phyloP scores from a whole-genome alignment of 1,139 yeast species.

The Blastobotrys persicus region DNA sequence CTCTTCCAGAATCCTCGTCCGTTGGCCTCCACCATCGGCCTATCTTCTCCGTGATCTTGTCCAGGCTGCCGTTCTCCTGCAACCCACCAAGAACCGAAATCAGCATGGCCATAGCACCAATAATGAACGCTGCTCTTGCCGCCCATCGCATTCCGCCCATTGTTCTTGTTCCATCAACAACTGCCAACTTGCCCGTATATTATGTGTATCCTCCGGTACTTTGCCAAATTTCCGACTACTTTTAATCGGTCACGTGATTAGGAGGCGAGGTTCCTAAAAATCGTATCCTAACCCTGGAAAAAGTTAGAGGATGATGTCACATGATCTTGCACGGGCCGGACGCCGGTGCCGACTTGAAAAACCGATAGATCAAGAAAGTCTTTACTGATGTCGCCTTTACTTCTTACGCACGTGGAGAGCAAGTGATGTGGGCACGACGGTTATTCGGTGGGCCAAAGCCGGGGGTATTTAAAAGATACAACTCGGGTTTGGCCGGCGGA shows the following conservation, averaged over 20 bases:
- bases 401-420: no score
- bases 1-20: background rate
- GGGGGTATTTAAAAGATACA: background rate
- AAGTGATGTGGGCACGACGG: background rate
- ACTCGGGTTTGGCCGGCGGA: background rate
- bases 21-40: background rate
- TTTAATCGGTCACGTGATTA: no score
- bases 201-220: background rate
- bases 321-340: no score
- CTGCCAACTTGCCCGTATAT: background rate
- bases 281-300: no score
- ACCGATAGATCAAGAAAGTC: background rate
- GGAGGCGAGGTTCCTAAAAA: no score
- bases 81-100: background rate
- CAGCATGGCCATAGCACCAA: background rate
- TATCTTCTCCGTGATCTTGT: background rate
- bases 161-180: background rate
- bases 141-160: background rate
- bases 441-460: background rate
- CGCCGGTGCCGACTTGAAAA: background rate
- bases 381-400: no score
- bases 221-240: no score
- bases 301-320: no score
- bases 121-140: background rate
- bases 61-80: background rate